A percentile compares a stretch with the other conserved stretches of the same genome.
Evolutionary conservation across 768 basidiomycete genomes (phyloP).

Genomic region (Kondoa malvinella): DNA sequence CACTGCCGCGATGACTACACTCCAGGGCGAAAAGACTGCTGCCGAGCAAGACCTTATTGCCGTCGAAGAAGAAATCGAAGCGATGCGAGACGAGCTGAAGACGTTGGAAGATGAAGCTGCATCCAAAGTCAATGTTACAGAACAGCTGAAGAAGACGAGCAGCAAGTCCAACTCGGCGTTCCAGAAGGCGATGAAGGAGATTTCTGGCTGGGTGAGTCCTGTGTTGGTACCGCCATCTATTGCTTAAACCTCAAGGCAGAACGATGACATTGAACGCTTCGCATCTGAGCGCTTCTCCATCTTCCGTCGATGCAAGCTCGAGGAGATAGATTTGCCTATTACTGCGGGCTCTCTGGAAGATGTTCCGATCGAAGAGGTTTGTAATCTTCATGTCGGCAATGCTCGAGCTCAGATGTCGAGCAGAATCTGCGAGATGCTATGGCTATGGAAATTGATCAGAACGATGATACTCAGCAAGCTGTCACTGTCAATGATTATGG

Average conservation of each 20-base stretch:
- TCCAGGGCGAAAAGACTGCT: conserved; percentile 11
- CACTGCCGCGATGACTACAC: conserved; percentile 2
- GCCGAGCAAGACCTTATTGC: conserved; percentile 26
- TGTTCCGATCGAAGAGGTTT: conserved; percentile 88
- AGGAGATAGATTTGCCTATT: conserved; percentile 73
- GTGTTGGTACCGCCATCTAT: neutral
- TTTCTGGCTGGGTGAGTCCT: conserved; percentile 50
- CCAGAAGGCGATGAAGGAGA: conserved; percentile 80
- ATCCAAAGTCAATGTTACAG: conserved; percentile 19
- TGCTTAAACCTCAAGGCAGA: conserved; percentile 34
- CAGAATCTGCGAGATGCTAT: conserved; percentile 69
- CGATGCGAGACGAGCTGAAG: conserved; percentile 42
- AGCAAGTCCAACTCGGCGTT: conserved; percentile 61
- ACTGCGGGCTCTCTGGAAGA: conserved; percentile 56
- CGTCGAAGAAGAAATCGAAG: conserved; percentile 45
- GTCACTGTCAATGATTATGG: conserved; percentile 64
- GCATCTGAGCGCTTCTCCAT: conserved; percentile 66
- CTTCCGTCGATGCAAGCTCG: conserved; percentile 82
- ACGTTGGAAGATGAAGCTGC: conserved; percentile 38
- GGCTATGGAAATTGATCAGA: conserved; percentile 81
- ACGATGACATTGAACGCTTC: conserved; percentile 79
- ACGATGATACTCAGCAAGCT: conserved; percentile 61
- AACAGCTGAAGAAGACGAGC: conserved; percentile 44
- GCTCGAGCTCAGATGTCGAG: conserved; percentile 6
- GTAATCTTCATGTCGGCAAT: conserved; percentile 16